A percentile compares a stretch with the other conserved stretches of the same genome.
Conservation (phyloP, 2,329 filamentous ascomycete genomes). For the Xylariaceae sp. region DNA sequence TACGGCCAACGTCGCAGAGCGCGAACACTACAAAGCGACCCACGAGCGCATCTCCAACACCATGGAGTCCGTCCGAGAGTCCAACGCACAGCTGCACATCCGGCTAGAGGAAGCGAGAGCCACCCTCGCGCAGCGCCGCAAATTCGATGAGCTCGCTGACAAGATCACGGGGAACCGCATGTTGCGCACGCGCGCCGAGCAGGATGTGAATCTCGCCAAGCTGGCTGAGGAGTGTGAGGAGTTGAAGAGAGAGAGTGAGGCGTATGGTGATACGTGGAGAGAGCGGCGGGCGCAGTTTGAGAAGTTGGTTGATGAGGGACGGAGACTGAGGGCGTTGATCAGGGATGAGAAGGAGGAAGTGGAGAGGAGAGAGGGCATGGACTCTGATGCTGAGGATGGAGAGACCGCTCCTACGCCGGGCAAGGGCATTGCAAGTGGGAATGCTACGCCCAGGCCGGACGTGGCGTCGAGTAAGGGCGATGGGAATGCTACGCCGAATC, state of each 20-base stretch:
- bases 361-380: conserved; percentile 80
- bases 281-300: conserved; percentile 85
- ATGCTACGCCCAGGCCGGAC: conserved; percentile 50
- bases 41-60: conserved; percentile 76
- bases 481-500: conserved; percentile 40
- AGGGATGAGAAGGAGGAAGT: conserved; percentile 95
- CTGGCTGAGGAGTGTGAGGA: conserved; percentile 85
- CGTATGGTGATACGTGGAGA: conserved; percentile 79
- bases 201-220: conserved; percentile 73
- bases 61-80: conserved; percentile 73
- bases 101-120: conserved; percentile 75
- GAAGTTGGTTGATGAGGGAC: conserved; percentile 86
- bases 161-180: conserved; percentile 80
- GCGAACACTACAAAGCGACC: conserved; percentile 77
- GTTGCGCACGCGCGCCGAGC: conserved; percentile 80
- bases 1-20: conserved; percentile 78
- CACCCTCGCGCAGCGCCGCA: conserved; percentile 74
- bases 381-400: conserved; percentile 62
- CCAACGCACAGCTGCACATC: conserved; percentile 68
- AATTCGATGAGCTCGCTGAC: conserved; percentile 84
- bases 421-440: conserved; percentile 42
- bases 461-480: conserved; percentile 16
- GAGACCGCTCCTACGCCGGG: conserved; percentile 38
- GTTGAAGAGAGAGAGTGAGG: conserved; percentile 77
- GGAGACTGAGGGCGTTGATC: conserved; percentile 78